phyloP scores from a whole-genome alignment of 805 yeast genomes.

The Yamadazyma laniorum region DNA sequence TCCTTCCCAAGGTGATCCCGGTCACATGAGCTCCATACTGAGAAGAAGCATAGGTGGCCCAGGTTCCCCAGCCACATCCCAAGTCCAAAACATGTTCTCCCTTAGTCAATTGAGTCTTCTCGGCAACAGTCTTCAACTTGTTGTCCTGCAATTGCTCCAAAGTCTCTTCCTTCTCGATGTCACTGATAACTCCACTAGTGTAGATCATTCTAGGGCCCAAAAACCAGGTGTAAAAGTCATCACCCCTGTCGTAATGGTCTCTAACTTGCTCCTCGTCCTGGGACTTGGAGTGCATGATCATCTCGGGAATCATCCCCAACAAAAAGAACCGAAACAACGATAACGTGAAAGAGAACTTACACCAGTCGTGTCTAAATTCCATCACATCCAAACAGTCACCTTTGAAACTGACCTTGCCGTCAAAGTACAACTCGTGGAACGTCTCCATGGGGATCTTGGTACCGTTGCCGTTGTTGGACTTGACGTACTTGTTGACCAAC shows the following conservation, averaged over 20 bases:
- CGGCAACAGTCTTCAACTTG: constrained; percentile 83
- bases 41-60: constrained; percentile 79
- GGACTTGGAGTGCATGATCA: constrained; percentile 84
- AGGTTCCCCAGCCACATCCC: constrained; percentile 97
- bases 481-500: constrained; percentile 59
- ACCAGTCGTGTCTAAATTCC: constrained; percentile 93
- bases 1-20: constrained; percentile 85
- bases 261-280: constrained; percentile 97
- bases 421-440: constrained; percentile 85
- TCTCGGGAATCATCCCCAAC: constrained; percentile 89
- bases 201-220: constrained; percentile 93
- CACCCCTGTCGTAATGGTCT: constrained; percentile 95
- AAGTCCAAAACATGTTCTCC: constrained; percentile 79
- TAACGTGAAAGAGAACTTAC: constrained; percentile 72
- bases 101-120: constrained; percentile 68
- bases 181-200: constrained; percentile 81
- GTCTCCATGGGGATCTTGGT: constrained; percentile 89
- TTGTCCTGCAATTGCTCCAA: constrained; percentile 84
- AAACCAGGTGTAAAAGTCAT: constrained; percentile 92
- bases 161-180: constrained; percentile 67
- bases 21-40: constrained; percentile 84
- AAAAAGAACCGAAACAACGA: constrained; percentile 76
- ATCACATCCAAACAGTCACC: constrained; percentile 82
- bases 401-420: constrained; percentile 78
- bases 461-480: constrained; percentile 53